phyloP scores from a whole-genome alignment of 305 asterid species.

The Fraxinus latifolia region DNA sequence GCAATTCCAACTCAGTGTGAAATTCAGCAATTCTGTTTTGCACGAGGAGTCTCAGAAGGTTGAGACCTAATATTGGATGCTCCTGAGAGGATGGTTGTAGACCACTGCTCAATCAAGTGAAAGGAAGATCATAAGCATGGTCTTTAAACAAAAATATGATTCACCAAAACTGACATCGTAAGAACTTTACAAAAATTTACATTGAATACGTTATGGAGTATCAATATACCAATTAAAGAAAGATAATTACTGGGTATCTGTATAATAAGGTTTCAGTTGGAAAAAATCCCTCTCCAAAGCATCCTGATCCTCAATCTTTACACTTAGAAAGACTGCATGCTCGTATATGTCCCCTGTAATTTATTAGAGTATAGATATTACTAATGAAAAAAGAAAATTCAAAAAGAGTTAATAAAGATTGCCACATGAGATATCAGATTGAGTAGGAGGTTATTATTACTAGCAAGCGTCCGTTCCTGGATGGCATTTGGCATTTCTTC shows the following conservation, averaged over 20 bases:
- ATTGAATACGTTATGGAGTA: neutral
- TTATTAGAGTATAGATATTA: constrained; percentile 18
- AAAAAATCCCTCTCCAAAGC: constrained; percentile 90
- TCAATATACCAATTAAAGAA: neutral
- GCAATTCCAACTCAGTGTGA: constrained; percentile 93
- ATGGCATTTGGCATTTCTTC: constrained; percentile 65
- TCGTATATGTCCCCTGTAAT: constrained; percentile 83
- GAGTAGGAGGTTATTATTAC: constrained; percentile 38
- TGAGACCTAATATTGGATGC: constrained; percentile 87
- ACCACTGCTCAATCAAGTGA: constrained; percentile 57
- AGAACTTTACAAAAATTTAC: neutral
- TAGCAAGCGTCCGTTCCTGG: constrained; percentile 59
- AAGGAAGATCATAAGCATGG: constrained; percentile 25
- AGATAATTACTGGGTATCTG: constrained; percentile 66
- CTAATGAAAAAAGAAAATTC: constrained; percentile 19
- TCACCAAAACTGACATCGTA: neutral
- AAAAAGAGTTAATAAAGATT: neutral
- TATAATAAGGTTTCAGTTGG: constrained; percentile 86
- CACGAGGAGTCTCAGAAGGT: constrained; percentile 94
- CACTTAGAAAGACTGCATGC: constrained; percentile 86
- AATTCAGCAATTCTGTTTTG: constrained; percentile 97
- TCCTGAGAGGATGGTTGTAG: constrained; percentile 81
- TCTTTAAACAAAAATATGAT: neutral
- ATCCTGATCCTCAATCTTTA: constrained; percentile 89
- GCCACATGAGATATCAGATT: neutral